Evolutionary conservation across 306 rosid species (phyloP), one percentile per base, ranked within the genome.

Genomic region (Cicer cuneatum): DNA sequence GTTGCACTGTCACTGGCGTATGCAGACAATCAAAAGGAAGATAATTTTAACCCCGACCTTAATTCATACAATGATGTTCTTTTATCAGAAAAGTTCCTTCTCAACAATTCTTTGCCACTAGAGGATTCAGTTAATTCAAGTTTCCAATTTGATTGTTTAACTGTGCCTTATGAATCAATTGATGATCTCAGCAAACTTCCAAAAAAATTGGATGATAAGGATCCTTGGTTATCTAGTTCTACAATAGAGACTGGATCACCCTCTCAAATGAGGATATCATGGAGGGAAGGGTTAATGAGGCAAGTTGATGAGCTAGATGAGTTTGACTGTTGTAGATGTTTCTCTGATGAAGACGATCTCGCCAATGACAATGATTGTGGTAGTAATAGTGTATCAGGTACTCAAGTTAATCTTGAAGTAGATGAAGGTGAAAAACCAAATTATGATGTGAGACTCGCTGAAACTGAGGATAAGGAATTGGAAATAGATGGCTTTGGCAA

Each of bases 321-420:
- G 18, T 77, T 84, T 37, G 98, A 91, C 74, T 65, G 80, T 73
- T 93, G 97, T 85, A 87, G 86, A 78, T 89, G 92, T 81, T 84
- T 90, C 75, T 93, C 97, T 56, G 98, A 89, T 63, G 96, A 89
- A 71, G 98, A 92, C 65, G 86, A 83, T 66, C 83, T 83, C 54
- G 66, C 35, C 67, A 72, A 73, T 64, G 80, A 80, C 67, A 77
- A 75, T 59, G 77, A 78, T 69, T 47, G 64, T 82, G 41, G 53
- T 71, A 64, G 58, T 71, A 66, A 76, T 29, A 75, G 43, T 38
- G 66, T 76, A 37, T 61, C 80, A 33, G 73, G 81, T 82, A 74
- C 87, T 73, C 83, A 65, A 64, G 59, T 75, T 53, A 76, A 73
- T 21, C 66, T 18, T 54, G 81, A 76, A 47, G 75, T 39, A 15